Evolutionary conservation across 2,329 filamentous ascomycete genomes (phyloP).

Genomic region (Phyllosticta paracitricarpa): DNA sequence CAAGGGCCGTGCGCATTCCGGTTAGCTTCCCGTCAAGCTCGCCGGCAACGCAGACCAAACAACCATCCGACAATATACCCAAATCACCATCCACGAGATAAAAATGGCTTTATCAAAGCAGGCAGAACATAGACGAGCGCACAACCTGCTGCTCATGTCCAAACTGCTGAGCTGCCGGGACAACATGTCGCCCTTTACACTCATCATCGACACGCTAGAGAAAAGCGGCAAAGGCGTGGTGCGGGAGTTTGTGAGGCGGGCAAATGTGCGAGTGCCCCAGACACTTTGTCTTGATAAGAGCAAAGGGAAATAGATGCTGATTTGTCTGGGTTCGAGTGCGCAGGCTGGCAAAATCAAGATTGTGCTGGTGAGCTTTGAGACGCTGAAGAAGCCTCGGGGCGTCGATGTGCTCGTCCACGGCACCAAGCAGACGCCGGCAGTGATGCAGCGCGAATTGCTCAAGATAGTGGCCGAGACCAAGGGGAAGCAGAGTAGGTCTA

Average conservation of each 20-base stretch:
- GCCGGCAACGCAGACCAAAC: background rate
- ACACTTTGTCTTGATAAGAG: background rate
- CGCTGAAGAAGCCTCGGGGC: conserved; percentile 52
- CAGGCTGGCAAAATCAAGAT: conserved; percentile 49
- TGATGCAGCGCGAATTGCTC: conserved; percentile 51
- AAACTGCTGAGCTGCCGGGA: conserved; percentile 67
- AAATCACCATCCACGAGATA: background rate
- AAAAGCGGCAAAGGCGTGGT: conserved; percentile 64
- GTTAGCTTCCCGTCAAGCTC: background rate
- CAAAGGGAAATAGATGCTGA: background rate
- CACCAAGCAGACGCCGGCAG: conserved; percentile 46
- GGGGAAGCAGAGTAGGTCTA: conserved; percentile 1
- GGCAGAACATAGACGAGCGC: conserved; percentile 58
- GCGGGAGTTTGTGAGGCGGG: conserved; percentile 63
- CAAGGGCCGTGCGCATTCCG: background rate
- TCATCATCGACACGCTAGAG: conserved; percentile 76
- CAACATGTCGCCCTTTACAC: conserved; percentile 73
- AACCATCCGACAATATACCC: too few relatives aligned
- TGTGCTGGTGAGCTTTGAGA: conserved; percentile 70
- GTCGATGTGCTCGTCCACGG: conserved; percentile 60
- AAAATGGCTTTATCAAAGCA: conserved; percentile 17
- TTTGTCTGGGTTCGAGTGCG: background rate
- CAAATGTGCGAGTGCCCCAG: conserved; percentile 46
- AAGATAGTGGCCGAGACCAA: conserved; percentile 15
- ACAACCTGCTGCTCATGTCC: conserved; percentile 74